Base-by-base conservation (phyloP, 805 yeast species). In the Yamadazyma phyllophila region DNA sequence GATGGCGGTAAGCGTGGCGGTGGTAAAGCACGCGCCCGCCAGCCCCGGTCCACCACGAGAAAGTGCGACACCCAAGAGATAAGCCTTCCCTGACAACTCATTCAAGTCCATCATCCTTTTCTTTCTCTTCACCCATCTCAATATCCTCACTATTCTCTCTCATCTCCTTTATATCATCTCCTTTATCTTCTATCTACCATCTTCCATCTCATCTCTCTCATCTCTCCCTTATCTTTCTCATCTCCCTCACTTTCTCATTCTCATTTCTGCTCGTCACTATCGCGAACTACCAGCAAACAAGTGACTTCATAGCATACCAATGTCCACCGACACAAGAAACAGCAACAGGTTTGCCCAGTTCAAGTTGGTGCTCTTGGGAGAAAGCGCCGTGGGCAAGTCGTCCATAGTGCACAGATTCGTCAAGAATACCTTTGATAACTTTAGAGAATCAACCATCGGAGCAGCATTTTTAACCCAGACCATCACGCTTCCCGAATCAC, bases 351-450 rank as follows among this genome's bases (percentile, higher is more conserved):
- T 66, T 56, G 71, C 73, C 32, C 73, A 66, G 52, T 67, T 71
- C 64, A 86, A 86, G 61, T 74, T 86, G 35, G 94, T 86, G 7
- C 78, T 86, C 31, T 71, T 86, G 43, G 92, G 88, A 16, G 95
- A 87, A 62, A 84, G 91, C 9, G 88, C 94, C 1, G 95, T 87
- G 15, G 95, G 95, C 17, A 87, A 85, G 59, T 72, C 77, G n/a
- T 72, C 78, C 16, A 73, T 74, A 35, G 77, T 73, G 16, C 76
- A 73, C 56, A 67, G 92, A 47, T 84, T 84, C 52, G 87, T 83
- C 26, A 83, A 85, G 58, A 83, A 85, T 54, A 77, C 84, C 15
- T 86, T 86, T 64, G 85, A 83, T 48, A 87, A 82, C 53, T 69
- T 79, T 62, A 76, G 86, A 51, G 90, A 85, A 63, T 85, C 91